Percentiles rank a stretch among this genome's conserved stretches.
phyloP scores from a whole-genome alignment of 2,329 filamentous ascomycete species.

The Aspergillus hortae region DNA sequence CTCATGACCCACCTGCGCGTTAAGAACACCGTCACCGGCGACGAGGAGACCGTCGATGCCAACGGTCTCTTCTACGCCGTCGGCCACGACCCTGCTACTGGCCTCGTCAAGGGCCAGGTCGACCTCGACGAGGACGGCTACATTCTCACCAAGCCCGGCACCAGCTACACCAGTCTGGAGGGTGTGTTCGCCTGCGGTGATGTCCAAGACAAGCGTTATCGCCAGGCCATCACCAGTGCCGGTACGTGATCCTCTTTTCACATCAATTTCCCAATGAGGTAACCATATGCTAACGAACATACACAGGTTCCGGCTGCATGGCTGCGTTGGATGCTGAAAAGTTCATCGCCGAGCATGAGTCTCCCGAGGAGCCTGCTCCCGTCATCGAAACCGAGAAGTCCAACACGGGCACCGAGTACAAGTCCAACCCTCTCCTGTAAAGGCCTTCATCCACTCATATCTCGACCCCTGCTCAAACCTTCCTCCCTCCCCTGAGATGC shows the following conservation, averaged over 20 bases:
- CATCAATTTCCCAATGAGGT: not conserved
- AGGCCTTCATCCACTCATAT: constrained; percentile 4
- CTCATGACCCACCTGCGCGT: constrained; percentile 86
- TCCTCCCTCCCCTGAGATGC: not conserved
- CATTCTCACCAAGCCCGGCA: constrained; percentile 82
- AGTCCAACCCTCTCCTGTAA: constrained; percentile 62
- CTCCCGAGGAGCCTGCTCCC: constrained; percentile 46
- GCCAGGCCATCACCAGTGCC: constrained; percentile 96
- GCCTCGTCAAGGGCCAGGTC: constrained; percentile 86
- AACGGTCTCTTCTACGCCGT: constrained; percentile 97
- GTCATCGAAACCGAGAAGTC: constrained; percentile 38
- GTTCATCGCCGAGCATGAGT: constrained; percentile 74
- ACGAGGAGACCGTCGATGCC: constrained; percentile 79
- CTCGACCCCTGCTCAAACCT: not conserved
- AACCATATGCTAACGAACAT: constrained; percentile 17
- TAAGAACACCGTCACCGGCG: constrained; percentile 71
- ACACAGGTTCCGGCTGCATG: constrained; percentile 81
- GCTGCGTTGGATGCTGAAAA: constrained; percentile 96
- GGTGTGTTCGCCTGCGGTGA: constrained; percentile 97
- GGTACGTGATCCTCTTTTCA: constrained; percentile 55
- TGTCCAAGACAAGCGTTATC: constrained; percentile 97
- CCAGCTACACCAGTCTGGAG: constrained; percentile 79
- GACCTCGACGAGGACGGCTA: constrained; percentile 88
- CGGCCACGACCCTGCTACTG: constrained; percentile 89
- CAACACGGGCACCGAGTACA: constrained; percentile 53